These are phyloP conservation scores for Sphagnum tenellum DNA, from an alignment of 225 moss, liverwort and hornwort genomes.

Conservation along the genomic window DNA sequence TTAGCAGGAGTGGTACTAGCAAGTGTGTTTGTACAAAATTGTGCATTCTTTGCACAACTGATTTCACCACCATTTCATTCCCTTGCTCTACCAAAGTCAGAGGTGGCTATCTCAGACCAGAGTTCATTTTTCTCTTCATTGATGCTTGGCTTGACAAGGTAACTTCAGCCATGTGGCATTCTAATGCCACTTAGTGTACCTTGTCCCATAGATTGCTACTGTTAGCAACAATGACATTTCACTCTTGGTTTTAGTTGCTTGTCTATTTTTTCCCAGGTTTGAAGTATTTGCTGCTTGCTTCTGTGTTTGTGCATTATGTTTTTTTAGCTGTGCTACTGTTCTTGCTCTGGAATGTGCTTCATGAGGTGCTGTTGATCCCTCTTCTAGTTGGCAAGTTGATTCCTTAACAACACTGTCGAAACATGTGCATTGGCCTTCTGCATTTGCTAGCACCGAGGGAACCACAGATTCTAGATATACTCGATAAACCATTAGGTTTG, in stretches of 20 bases:
- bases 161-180: constrained; percentile 15
- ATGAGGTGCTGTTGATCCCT: too few species aligned
- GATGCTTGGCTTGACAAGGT: constrained; percentile 99
- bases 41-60: constrained; percentile 86
- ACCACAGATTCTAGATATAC: constrained; percentile 90
- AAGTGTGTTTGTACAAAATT: constrained; percentile 94
- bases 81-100: constrained; percentile 86
- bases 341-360: too few species aligned
- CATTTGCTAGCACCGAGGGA: constrained; percentile 76
- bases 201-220: too few species aligned
- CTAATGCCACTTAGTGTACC: neutral
- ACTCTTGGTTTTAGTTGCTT: too few species aligned
- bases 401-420: constrained; percentile 89
- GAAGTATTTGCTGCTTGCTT: too few species aligned
- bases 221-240: too few species aligned
- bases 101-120: constrained; percentile 80
- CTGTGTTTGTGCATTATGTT: too few species aligned
- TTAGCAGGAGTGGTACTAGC: constrained; percentile 91
- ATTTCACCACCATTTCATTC: constrained; percentile 86
- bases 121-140: constrained; percentile 94
- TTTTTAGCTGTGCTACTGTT: too few species aligned
- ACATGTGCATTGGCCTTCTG: constrained; percentile 91
- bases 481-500: constrained; percentile 94
- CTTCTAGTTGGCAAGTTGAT: constrained; percentile 47
- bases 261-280: too few species aligned